Evolutionary conservation across 2,329 filamentous ascomycete species (phyloP), one percentile per base, ranked within the genome.

Genomic region (Xylariaceae sp.): DNA sequence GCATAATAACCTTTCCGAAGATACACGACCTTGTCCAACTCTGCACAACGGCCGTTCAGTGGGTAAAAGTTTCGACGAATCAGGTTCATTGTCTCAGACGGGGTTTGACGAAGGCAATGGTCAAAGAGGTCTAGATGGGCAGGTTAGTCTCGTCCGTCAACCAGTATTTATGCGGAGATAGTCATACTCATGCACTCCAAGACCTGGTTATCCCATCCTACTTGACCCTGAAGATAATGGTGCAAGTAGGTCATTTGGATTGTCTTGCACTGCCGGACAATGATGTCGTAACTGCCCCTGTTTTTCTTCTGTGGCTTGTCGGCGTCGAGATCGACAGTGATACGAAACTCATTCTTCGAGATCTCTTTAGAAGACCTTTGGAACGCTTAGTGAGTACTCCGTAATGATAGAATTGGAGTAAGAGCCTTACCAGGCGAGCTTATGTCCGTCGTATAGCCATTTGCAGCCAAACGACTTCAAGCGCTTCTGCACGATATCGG

Each of bases 1-100:
- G 91, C 86, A 68, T 96, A 97, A 3, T 92, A 88, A 35, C 94
- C 94, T 72, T 96, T 96, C 77, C 90, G 87, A 0, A 91, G 90
- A 69, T 92, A 85, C 2, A 94, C 78, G 58, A 80, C 85, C 18
- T 81, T 76, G 39, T 86, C 82, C n/a, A 96, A 80, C 2, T 79
- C 74, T 5, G 72, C 74, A 0, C 77, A 74, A 18, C 79, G 70
- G 1, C 81, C 80, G 0, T 76, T 66, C 1, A 76, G 75, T 45
- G 84, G 77, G 74, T 95, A 97, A 71, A 96, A 96, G 6, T 87
- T 90, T 10, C 92, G 85, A 73, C 91, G 93, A 73, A 97, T 88
- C 0, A 85, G 75, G 0, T 87, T 78, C 68, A 90, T 85, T 1
- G 79, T 75, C 67, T 85, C 76, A 0, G 87, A 87, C 0, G 94